Percentiles rank a stretch among this genome's conserved stretches.
phyloP scores from a whole-genome alignment of 768 basidiomycete genomes.

The Sarcodon sp. region DNA sequence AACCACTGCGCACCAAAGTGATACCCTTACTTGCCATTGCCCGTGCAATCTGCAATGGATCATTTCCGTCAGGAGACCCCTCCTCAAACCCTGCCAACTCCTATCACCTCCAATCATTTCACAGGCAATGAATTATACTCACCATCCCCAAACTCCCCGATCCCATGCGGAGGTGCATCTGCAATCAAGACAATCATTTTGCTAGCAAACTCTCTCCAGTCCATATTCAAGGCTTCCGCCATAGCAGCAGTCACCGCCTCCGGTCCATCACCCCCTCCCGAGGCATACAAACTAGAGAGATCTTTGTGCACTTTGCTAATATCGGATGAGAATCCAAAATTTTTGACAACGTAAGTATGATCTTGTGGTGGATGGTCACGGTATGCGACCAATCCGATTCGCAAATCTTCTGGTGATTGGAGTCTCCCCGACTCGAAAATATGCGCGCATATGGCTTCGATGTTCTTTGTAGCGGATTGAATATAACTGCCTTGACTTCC shows the following conservation, averaged over 20 bases:
- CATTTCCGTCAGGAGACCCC: slow-evolving; percentile 88
- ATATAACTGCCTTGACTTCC: slow-evolving; percentile 87
- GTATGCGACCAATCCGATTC: slow-evolving; percentile 89
- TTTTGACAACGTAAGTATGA: slow-evolving; percentile 87
- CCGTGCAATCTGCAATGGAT: slow-evolving; percentile 81
- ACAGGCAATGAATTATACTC: slow-evolving; percentile 11
- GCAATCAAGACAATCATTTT: slow-evolving; percentile 97
- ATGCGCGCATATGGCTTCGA: slow-evolving; percentile 87
- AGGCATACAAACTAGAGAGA: slow-evolving; percentile 75
- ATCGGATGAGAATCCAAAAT: slow-evolving; percentile 90
- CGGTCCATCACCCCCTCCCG: slow-evolving; percentile 89
- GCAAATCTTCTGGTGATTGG: slow-evolving; percentile 75
- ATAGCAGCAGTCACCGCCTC: slow-evolving; percentile 94
- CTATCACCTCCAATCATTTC: background rate
- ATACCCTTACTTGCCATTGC: slow-evolving; percentile 86
- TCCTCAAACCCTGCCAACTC: slow-evolving; percentile 68
- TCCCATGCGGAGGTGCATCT: slow-evolving; percentile 95
- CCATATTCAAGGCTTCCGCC: slow-evolving; percentile 76
- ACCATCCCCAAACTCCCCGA: slow-evolving; percentile 97
- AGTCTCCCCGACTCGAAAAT: slow-evolving; percentile 92
- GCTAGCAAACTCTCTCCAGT: slow-evolving; percentile 79
- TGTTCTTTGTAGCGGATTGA: slow-evolving; percentile 91
- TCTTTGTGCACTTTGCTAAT: slow-evolving; percentile 79
- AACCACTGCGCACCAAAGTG: slow-evolving; percentile 49
- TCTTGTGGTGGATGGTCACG: slow-evolving; percentile 97